Conservation (phyloP, 1,284 basidiomycete species). For the Apiotrichum sp. region DNA sequence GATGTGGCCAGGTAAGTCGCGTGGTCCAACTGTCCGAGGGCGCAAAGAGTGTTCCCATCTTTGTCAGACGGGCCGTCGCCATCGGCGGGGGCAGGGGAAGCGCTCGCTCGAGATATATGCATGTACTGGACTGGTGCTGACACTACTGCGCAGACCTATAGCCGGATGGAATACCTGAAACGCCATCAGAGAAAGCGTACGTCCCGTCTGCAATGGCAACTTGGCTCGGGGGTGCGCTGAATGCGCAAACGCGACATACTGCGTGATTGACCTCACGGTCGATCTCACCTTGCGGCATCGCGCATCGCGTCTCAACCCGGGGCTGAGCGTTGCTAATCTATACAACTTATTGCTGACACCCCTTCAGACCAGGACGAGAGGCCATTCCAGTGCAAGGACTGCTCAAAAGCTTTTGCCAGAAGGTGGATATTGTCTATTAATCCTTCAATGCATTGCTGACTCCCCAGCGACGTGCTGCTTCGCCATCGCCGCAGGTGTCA, state of each 20-base stretch:
- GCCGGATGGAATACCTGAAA: conserved; percentile 47
- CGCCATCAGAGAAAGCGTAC: conserved; percentile 48
- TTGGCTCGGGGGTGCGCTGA: no score
- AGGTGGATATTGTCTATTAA: conserved; percentile 26
- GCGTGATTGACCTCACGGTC: no score
- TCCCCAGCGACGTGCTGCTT: conserved; percentile 44
- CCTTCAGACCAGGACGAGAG: conserved; percentile 44
- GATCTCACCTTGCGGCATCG: no score
- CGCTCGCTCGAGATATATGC: background rate
- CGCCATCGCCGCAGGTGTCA: conserved; percentile 47
- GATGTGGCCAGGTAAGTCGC: conserved; percentile 40
- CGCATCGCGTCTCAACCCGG: no score
- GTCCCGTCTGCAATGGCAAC: conserved; percentile 12
- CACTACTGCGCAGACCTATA: conserved; percentile 31
- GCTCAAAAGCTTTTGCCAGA: conserved; percentile 46
- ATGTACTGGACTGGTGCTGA: background rate
- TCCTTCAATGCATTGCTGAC: background rate
- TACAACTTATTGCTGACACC: background rate
- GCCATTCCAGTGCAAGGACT: conserved; percentile 47
- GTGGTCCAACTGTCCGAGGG: background rate
- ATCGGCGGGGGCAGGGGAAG: no score
- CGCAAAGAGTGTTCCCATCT: background rate
- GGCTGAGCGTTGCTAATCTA: no score
- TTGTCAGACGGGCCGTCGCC: background rate
- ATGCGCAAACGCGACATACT: no score